A percentile compares a stretch with the other conserved stretches of the same genome.
phyloP scores from a whole-genome alignment of 2,329 filamentous ascomycete species.

The Aplosporella prunicola region DNA sequence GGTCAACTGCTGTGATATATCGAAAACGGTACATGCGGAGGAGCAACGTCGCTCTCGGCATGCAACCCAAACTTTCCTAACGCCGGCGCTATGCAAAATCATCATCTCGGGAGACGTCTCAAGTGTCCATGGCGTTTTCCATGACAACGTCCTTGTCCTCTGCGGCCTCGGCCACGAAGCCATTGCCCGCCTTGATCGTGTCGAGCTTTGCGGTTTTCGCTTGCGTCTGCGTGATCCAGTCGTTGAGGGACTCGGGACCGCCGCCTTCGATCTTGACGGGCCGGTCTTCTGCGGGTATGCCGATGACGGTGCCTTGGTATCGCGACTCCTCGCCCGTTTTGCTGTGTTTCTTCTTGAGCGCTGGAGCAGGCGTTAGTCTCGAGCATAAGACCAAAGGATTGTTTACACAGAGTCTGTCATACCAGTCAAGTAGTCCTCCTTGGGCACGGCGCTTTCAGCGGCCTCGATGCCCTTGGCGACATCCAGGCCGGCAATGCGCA shows the following conservation, averaged over 20 bases:
- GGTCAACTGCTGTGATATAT: no score
- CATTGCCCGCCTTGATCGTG: not conserved
- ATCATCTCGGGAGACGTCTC: not conserved
- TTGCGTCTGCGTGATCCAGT: conserved; percentile 45
- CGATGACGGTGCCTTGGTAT: conserved; percentile 76
- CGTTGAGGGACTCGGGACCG: conserved; percentile 53
- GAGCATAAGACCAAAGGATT: conserved; percentile 13
- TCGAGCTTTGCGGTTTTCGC: conserved; percentile 15
- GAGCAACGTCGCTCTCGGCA: no score
- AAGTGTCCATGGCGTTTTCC: not conserved
- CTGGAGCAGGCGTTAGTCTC: conserved; percentile 33
- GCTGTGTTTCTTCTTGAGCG: conserved; percentile 84
- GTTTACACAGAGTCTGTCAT: conserved; percentile 11
- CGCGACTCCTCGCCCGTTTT: conserved; percentile 81
- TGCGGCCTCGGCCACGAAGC: not conserved
- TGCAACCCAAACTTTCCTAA: no score
- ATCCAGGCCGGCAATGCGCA: conserved; percentile 65
- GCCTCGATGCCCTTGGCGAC: conserved; percentile 37
- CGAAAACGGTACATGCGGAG: no score
- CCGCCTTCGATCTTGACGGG: conserved; percentile 73
- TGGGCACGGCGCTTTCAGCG: conserved; percentile 22
- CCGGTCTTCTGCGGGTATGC: conserved; percentile 60
- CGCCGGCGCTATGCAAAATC: conserved; percentile 9
- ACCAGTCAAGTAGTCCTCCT: conserved; percentile 41
- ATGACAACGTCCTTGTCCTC: no score